Base-by-base conservation (phyloP, 495 filamentous ascomycete genomes). In the Penicillium angulare region DNA sequence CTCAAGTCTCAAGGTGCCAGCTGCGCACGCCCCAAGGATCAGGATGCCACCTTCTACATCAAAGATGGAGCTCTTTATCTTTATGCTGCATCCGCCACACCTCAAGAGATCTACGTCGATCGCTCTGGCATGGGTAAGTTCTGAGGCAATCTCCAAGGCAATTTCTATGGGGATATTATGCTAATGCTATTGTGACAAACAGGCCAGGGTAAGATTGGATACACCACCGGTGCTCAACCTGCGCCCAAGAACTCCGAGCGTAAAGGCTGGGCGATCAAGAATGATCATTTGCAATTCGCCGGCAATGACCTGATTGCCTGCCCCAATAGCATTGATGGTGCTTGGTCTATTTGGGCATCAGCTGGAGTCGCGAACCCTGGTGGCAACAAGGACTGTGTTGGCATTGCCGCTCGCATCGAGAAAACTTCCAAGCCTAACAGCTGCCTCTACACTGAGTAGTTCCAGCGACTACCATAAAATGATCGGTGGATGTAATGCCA, bases 401-500 rank as follows among this genome's bases (percentile, higher is more conserved):
- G 72, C 20, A 65, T 79, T 49, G 56, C 54, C 5, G 67, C 64
- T 23, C 68, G 65, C 16, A 65, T 74, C 5, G 50, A 65, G 26
- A 55, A 63, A 53, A 61, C 43, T 31, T 38, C 44, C 13, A 55
- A 57, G 16, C 61, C 72, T 24, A 63, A 57, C 42, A 47, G 78
- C 80, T 43, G 88, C 85, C 12, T 79, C 77, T 45, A 85, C 84
- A 69, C 89, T 82, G 3, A 82, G 47, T 60, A 60, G 32, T n/a
- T n/a, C n/a, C n/a, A n/a, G n/a, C n/a, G n/a, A n/a, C n/a, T n/a
- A n/a, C n/a, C n/a, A n/a, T n/a, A n/a, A n/a, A n/a, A n/a, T n/a
- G n/a, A n/a, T n/a, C n/a, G n/a, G n/a, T n/a, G n/a, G n/a, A n/a
- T n/a, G n/a, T n/a, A n/a, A n/a, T n/a, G n/a, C n/a, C n/a, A n/a